These are phyloP conservation scores for Anacardium occidentale DNA, from an alignment of 345 rosid species.

Conservation along the genomic window DNA sequence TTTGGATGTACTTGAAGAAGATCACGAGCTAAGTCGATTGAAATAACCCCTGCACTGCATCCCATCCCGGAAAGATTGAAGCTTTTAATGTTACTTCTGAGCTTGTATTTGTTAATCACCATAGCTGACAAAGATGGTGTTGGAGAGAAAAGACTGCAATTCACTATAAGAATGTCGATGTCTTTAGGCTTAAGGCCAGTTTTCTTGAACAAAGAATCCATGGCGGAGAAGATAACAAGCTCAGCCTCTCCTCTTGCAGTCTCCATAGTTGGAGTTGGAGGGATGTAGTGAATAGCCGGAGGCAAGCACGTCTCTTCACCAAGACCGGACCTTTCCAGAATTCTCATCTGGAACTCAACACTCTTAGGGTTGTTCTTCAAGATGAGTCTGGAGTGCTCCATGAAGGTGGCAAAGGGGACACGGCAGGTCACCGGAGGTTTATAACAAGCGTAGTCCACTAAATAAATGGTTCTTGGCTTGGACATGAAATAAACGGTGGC, in stretches of 20 bases:
- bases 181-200: constrained; percentile 65
- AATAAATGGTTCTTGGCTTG: constrained; percentile 57
- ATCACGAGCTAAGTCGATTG: constrained; percentile 69
- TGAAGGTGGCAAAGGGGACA: constrained; percentile 63
- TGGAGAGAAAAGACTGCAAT: constrained; percentile 71
- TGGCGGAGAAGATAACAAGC: constrained; percentile 65
- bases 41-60: constrained; percentile 71
- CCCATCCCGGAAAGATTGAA: constrained; percentile 86
- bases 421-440: constrained; percentile 61
- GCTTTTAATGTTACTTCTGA: constrained; percentile 75
- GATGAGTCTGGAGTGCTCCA: constrained; percentile 61
- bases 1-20: constrained; percentile 69
- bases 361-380: constrained; percentile 47
- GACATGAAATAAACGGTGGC: constrained; percentile 68
- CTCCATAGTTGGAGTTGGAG: constrained; percentile 66
- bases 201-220: constrained; percentile 60
- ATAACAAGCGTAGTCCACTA: constrained; percentile 65
- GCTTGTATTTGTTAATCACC: constrained; percentile 74
- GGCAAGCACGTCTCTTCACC: constrained; percentile 83
- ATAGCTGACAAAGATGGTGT: constrained; percentile 76
- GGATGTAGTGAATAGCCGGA: constrained; percentile 80
- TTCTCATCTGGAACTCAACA: constrained; percentile 67
- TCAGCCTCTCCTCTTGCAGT: constrained; percentile 62
- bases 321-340: constrained; percentile 71
- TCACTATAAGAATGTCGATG: constrained; percentile 63